Percentiles rank a stretch among this genome's conserved stretches.
phyloP scores from a whole-genome alignment of 2,329 filamentous ascomycete species.

The Claviceps spartinae region DNA sequence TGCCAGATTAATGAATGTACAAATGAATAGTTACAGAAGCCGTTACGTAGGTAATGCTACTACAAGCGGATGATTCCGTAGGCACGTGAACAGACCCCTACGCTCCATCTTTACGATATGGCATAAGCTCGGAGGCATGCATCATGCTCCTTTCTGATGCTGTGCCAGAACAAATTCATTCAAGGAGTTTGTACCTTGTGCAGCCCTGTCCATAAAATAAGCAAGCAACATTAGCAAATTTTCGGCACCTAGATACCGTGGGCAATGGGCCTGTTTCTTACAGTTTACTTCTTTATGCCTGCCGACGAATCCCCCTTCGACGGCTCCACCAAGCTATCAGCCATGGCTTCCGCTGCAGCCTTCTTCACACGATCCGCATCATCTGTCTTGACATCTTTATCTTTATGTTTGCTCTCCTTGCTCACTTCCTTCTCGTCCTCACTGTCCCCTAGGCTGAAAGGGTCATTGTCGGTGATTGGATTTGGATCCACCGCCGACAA shows the following conservation, averaged over 20 bases:
- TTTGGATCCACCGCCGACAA: constrained; percentile 68
- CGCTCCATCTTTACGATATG: too few relatives aligned
- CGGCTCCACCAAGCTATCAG: constrained; percentile 36
- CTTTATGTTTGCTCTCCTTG: constrained; percentile 35
- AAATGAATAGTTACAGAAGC: too few relatives aligned
- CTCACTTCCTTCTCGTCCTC: constrained; percentile 66
- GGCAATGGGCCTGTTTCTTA: background rate
- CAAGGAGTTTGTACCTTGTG: background rate
- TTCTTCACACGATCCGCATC: constrained; percentile 51
- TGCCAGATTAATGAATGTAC: too few relatives aligned
- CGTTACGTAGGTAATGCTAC: too few relatives aligned
- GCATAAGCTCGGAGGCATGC: background rate
- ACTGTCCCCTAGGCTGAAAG: constrained; percentile 90
- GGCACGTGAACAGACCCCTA: too few relatives aligned
- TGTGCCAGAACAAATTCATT: background rate
- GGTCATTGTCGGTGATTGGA: constrained; percentile 81
- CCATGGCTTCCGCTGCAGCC: constrained; percentile 48
- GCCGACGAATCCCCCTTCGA: constrained; percentile 18
- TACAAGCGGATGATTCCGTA: too few relatives aligned
- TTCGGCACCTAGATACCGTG: background rate
- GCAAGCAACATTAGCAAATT: background rate
- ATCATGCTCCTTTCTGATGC: constrained; percentile 2
- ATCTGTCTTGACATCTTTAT: constrained; percentile 37
- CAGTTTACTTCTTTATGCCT: constrained; percentile 21
- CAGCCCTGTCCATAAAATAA: background rate